Evolutionary conservation across 2,329 filamentous ascomycete species (phyloP), one percentile per base, ranked within the genome.

Genomic region (Xylaria sp.): DNA sequence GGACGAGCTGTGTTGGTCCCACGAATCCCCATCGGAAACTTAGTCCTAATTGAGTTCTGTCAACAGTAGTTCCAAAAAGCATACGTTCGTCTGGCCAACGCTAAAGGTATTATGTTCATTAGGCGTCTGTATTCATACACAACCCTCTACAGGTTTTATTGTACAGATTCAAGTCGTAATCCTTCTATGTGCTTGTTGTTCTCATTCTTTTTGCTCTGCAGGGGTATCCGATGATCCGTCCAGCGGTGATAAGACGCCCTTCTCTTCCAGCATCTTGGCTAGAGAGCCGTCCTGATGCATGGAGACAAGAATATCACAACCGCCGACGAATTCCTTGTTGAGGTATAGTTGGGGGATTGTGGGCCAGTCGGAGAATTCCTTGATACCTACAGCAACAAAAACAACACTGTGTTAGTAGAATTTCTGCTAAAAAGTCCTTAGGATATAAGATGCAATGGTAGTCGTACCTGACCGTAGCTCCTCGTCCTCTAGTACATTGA

Each of bases 321-420:
- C 96, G 64, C 96, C 96, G 56, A 99, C 86, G 79, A 99, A 99
- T 80, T 99, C 95, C 83, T 95, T 95, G 72, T 97, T 90, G 61
- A 99, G 86, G 82, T 98, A 99, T 20, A 99, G 87, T 82, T 99
- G 96, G 7, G 96, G 96, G 79, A 99, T 98, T 23, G 96, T 99
- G 15, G 96, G 96, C 96, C 96, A 99, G 80, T 98, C 96, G 1
- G 94, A 97, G 86, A 96, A 99, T 83, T 99, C 95, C 84, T 99
- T 99, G 84, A 99, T 97, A 62, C 96, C 95, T 94, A 73, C 52
- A 54, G 33, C 33, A 36, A 13, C 18, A 36, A 49, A 25, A 20
- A 48, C 43, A 25, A 5, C 10, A 5, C 18, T 41, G 41, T 18
- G 68, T 71, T 23, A 72, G 62, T 64, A 64, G 4, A 48, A 12